These are phyloP conservation scores for Bruguiera hainesii DNA, from an alignment of 441 rosid species.

Conservation along the genomic window DNA sequence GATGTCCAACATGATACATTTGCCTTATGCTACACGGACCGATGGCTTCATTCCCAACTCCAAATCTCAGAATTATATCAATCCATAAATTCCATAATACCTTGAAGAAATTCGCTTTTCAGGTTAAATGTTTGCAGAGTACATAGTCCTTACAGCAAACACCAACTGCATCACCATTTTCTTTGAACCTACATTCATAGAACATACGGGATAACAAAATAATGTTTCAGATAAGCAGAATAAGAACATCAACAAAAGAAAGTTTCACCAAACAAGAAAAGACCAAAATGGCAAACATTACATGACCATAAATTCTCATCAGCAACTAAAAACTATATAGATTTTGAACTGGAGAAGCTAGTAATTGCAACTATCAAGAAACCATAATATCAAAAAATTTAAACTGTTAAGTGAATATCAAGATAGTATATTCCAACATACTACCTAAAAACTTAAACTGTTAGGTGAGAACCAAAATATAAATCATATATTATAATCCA, in stretches of 20 bases:
- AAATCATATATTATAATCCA: too few relatives aligned
- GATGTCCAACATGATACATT: slow-evolving; percentile 30
- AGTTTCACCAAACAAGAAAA: background rate
- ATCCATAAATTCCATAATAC: slow-evolving; percentile 24
- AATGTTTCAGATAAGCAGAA: background rate
- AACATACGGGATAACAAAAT: background rate
- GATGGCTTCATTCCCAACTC: slow-evolving; percentile 50
- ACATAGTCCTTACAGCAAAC: slow-evolving; percentile 16
- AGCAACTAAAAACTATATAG: background rate
- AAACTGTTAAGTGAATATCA: too few relatives aligned
- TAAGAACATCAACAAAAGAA: background rate
- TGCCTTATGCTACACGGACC: slow-evolving; percentile 47
- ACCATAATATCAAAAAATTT: too few relatives aligned
- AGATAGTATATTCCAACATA: too few relatives aligned
- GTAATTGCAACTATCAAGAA: too few relatives aligned
- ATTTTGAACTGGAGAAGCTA: background rate
- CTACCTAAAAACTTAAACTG: too few relatives aligned
- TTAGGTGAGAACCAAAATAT: too few relatives aligned
- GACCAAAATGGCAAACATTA: too few relatives aligned
- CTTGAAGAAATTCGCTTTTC: slow-evolving; percentile 14
- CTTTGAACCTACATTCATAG: slow-evolving; percentile 25
- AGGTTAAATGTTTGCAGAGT: slow-evolving; percentile 16
- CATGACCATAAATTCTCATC: background rate
- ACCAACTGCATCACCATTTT: slow-evolving; percentile 18
- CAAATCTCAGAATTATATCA: slow-evolving; percentile 28